Conservation (phyloP, 2,329 filamentous ascomycete species). For the Fusarium longipes region DNA sequence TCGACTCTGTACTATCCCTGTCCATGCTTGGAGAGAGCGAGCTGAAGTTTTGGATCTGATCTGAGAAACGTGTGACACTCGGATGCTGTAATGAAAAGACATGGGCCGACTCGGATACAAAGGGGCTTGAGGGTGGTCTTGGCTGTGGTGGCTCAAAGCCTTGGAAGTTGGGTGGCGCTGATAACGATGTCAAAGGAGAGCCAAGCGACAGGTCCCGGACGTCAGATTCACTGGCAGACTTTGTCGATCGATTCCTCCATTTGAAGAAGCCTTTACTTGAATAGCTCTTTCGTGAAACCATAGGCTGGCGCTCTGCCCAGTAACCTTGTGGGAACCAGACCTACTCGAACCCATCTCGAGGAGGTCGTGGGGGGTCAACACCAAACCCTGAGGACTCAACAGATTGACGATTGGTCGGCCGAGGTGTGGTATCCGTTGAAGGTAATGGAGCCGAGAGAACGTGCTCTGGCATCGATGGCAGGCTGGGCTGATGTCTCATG, state of each 20-base stretch:
- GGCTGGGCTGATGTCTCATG: constrained; percentile 35
- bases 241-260: constrained; percentile 55
- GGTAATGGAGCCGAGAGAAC: constrained; percentile 2
- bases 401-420: background rate
- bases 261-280: constrained; percentile 53
- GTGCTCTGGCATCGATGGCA: constrained; percentile 28
- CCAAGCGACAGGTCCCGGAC: constrained; percentile 32
- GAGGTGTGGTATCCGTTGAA: constrained; percentile 13
- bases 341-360: constrained; percentile 67
- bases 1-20: constrained; percentile 7
- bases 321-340: constrained; percentile 72
- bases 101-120: constrained; percentile 60
- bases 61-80: constrained; percentile 10
- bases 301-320: constrained; percentile 67
- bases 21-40: constrained; percentile 4
- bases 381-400: constrained; percentile 41
- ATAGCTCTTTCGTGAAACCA: constrained; percentile 48
- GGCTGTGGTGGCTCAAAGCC: constrained; percentile 19
- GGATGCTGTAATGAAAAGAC: constrained; percentile 59
- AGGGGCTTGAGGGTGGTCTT: constrained; percentile 54
- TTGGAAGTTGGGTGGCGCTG: constrained; percentile 22
- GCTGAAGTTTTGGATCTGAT: constrained; percentile 13
- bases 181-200: constrained; percentile 44
- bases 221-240: constrained; percentile 52
- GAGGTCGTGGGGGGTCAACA: constrained; percentile 66